Evolutionary conservation across 1,139 yeast genomes (phyloP).

Genomic region (Scheffersomyces titani): DNA sequence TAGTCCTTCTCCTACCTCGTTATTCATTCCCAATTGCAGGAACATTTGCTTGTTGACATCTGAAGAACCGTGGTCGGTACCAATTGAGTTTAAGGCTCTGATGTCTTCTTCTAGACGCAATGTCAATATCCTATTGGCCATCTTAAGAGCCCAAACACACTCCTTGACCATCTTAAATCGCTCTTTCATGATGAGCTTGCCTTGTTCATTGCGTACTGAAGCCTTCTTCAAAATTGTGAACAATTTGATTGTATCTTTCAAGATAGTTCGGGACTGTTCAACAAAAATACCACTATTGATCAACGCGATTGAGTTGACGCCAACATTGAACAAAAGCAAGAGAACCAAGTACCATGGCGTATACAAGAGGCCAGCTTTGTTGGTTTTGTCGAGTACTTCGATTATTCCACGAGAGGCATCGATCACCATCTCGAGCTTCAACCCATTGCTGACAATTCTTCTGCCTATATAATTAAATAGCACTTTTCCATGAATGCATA

Average conservation of each 20-base stretch:
- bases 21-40: slow-evolving; percentile 40
- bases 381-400: slow-evolving; percentile 33
- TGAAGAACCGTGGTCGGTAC: slow-evolving; percentile 59
- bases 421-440: slow-evolving; percentile 34
- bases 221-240: slow-evolving; percentile 29
- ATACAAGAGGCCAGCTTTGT: slow-evolving; percentile 34
- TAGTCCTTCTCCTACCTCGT: slow-evolving; percentile 9
- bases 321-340: slow-evolving; percentile 47
- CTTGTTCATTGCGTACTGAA: slow-evolving; percentile 32
- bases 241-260: slow-evolving; percentile 27
- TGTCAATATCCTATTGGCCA: slow-evolving; percentile 53
- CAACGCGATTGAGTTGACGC: slow-evolving; percentile 46
- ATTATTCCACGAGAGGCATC: slow-evolving; percentile 38
- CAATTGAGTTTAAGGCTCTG: slow-evolving; percentile 37
- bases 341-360: slow-evolving; percentile 61
- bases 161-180: slow-evolving; percentile 62
- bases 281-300: slow-evolving; percentile 43
- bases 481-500: slow-evolving; percentile 39
- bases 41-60: slow-evolving; percentile 54
- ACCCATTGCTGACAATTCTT: slow-evolving; percentile 32
- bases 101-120: slow-evolving; percentile 48
- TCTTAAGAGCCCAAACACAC: slow-evolving; percentile 64
- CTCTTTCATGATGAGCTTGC: slow-evolving; percentile 37
- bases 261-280: slow-evolving; percentile 24
- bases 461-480: slow-evolving; percentile 37